phyloP scores from a whole-genome alignment of 164 flowering plant species.

The Umbellularia californica region DNA sequence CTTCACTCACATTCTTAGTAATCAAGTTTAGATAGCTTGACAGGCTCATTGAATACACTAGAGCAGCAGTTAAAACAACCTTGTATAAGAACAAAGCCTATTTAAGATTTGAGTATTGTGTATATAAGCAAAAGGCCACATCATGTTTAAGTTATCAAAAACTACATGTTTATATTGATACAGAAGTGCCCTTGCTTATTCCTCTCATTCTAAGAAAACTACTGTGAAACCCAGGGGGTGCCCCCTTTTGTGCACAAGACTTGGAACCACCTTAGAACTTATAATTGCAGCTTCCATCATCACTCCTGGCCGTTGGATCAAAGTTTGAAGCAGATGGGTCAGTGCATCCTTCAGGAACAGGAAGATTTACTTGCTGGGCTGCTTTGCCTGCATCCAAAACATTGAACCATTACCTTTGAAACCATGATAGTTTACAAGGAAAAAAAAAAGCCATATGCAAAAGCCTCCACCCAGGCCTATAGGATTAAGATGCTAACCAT shows the following conservation, averaged over 20 bases:
- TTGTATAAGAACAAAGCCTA: too few species aligned
- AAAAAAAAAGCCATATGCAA: constrained; percentile 8
- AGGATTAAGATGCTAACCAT: constrained; percentile 23
- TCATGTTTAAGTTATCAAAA: too few species aligned
- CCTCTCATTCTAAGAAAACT: not conserved
- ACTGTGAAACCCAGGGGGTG: not conserved
- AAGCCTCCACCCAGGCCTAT: constrained; percentile 16
- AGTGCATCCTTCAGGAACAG: constrained; percentile 50
- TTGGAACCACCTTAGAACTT: constrained; percentile 9
- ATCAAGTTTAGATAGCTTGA: too few species aligned
- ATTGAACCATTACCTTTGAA: not conserved
- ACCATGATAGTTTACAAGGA: not conserved
- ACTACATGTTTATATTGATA: not conserved
- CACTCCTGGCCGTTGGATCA: constrained; percentile 55
- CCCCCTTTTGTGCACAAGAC: not conserved
- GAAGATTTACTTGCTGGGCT: constrained; percentile 48
- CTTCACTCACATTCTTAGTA: too few species aligned
- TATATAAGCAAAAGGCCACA: too few species aligned
- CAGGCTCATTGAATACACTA: too few species aligned
- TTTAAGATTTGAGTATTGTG: too few species aligned
- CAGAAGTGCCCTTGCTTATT: not conserved
- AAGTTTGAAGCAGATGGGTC: constrained; percentile 39
- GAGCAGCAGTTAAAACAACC: too few species aligned
- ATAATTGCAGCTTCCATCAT: constrained; percentile 39
- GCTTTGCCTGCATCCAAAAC: constrained; percentile 45